Conservation (phyloP, 345 rosid species). For the Lumnitzera racemosa region DNA sequence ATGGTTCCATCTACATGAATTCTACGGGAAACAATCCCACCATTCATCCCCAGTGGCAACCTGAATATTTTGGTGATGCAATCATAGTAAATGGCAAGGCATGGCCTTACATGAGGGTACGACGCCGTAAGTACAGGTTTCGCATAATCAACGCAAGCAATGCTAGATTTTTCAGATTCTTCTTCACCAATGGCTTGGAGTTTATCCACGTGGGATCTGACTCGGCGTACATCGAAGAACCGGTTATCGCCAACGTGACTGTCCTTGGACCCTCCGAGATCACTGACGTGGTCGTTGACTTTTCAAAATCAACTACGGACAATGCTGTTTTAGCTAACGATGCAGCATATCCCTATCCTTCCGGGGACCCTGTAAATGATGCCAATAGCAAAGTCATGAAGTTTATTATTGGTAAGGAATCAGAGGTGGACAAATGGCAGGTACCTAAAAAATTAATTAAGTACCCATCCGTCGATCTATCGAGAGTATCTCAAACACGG, state of each 20-base stretch:
- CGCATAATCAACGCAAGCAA: slow-evolving; percentile 14
- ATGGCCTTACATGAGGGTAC: slow-evolving; percentile 15
- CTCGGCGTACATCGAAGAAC: slow-evolving; percentile 1
- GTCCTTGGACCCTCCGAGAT: slow-evolving; percentile 10
- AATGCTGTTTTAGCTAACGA: slow-evolving; percentile 1
- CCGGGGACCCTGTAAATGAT: background rate
- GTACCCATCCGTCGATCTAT: background rate
- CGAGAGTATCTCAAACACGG: background rate
- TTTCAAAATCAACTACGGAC: background rate
- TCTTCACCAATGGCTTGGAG: slow-evolving; percentile 7
- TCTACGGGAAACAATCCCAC: slow-evolving; percentile 13
- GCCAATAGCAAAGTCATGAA: slow-evolving; percentile 13
- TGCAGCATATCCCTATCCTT: slow-evolving; percentile 14
- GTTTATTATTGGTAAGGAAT: slow-evolving; percentile 8
- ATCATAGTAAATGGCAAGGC: slow-evolving; percentile 18
- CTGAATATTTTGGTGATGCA: slow-evolving; percentile 16
- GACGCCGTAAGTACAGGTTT: slow-evolving; percentile 14
- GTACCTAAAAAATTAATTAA: background rate
- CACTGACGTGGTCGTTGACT: slow-evolving; percentile 12
- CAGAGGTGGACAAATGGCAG: background rate
- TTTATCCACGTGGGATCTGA: slow-evolving; percentile 11
- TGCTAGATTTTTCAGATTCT: slow-evolving; percentile 7
- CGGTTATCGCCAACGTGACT: background rate
- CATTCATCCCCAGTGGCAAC: slow-evolving; percentile 13
- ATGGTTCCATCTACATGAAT: slow-evolving; percentile 19